phyloP scores from a whole-genome alignment of 352 stramenopile species.

The Globisporangium echinulatum region DNA sequence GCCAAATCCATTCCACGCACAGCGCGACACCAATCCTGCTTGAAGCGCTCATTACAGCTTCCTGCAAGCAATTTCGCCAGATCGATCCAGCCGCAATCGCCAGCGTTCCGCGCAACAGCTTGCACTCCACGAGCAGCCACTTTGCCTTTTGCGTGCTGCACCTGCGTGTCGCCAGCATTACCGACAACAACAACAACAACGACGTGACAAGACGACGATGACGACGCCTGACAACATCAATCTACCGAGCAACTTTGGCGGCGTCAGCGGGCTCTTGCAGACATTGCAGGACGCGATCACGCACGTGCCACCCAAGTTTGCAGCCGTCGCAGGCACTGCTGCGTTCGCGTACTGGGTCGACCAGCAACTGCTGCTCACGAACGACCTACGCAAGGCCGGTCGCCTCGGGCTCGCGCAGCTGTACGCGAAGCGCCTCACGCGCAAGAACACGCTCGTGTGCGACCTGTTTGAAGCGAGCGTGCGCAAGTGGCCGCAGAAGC shows the following conservation, averaged over 20 bases:
- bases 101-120: background rate
- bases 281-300: conserved; percentile 1
- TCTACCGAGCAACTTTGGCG: background rate
- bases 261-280: background rate
- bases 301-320: conserved; percentile 36
- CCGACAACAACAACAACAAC: background rate
- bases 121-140: background rate
- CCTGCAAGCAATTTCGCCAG: background rate
- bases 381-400: conserved; percentile 40
- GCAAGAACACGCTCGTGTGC: conserved; percentile 29
- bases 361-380: conserved; percentile 47
- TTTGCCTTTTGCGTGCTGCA: background rate
- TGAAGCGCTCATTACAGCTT: background rate
- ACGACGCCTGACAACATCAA: background rate
- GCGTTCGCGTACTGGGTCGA: conserved; percentile 45
- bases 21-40: background rate
- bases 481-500: conserved; percentile 44
- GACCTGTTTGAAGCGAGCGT: conserved; percentile 63
- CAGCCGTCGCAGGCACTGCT: conserved; percentile 33
- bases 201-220: background rate
- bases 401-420: conserved; percentile 34
- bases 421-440: conserved; percentile 29
- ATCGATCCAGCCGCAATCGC: background rate
- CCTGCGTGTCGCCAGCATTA: background rate
- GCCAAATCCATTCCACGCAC: background rate